Base-by-base conservation (phyloP, 495 filamentous ascomycete genomes). In the Penicillium tannophilum region DNA sequence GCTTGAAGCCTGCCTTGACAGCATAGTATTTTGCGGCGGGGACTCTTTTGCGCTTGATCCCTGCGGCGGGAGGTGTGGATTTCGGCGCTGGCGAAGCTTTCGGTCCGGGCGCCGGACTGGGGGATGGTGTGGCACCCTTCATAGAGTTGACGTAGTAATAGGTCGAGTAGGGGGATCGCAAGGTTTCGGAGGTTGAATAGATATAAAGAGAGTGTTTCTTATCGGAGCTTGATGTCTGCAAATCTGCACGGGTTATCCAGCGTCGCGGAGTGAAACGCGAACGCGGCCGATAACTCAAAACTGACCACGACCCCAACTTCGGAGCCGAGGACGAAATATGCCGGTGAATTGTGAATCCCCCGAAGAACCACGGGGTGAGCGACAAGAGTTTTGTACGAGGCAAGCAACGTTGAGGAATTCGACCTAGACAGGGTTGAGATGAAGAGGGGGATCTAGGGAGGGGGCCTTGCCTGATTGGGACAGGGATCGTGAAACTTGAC, bases 21-120 rank as follows among this genome's bases (percentile, higher is more conserved):
- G 89, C 91, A 72, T 98, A 98, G 74, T 87, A 97, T 74, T 94
- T 96, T 55, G 80, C 76, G 30, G 79, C 70, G 4, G 77, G 61
- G 5, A 63, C 68, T 54, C 87, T 73, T 73, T 92, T 92, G 58
- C 89, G 79, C 66, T 92, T 91, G 43, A 76, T 74, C 24, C 84
- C 84, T 14, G 76, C 72, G 6, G 78, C 75, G 19, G 81, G 69
- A 10, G 76, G 61, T 16, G 68, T 63, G 1, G 71, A 64, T 62
- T 66, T 63, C 14, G 57, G 54, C 26, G 55, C 62, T 16, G 69
- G 61, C 16, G 74, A 72, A 28, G 66, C 57, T 66, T 70, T 76
- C 26, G 62, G 47, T 16, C 61, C 66, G 51, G 71, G 70, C 35
- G 61, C 72, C 19, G 74, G 73, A 49, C 72, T 77, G 30, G 75